A percentile compares a stretch with the other conserved stretches of the same genome.
Conservation (phyloP, 192 early-diverging fungal species). For the Jimgerdemannia flammicorona region DNA sequence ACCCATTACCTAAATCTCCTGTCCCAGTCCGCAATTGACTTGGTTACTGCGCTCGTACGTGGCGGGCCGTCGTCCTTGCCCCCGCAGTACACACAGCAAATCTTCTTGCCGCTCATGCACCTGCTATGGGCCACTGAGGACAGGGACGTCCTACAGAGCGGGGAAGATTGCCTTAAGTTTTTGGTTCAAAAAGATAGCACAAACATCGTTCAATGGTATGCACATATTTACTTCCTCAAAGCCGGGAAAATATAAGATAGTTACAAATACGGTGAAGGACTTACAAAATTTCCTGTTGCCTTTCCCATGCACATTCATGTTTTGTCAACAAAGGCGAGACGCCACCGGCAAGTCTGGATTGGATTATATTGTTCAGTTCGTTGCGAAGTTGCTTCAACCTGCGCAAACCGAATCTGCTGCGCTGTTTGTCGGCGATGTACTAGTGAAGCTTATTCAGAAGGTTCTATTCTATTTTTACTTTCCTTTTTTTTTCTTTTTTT, state of each 20-base stretch:
- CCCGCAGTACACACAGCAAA: slow-evolving; percentile 57
- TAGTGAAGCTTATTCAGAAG: slow-evolving; percentile 83
- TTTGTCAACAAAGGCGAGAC: slow-evolving; percentile 29
- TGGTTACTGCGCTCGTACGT: slow-evolving; percentile 69
- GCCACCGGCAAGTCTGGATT: slow-evolving; percentile 60
- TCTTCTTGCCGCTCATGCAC: slow-evolving; percentile 82
- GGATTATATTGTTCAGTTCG: slow-evolving; percentile 75
- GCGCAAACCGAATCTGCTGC: slow-evolving; percentile 73
- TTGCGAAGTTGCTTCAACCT: slow-evolving; percentile 77
- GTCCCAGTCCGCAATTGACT: slow-evolving; percentile 62
- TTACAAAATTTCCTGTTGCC: background rate
- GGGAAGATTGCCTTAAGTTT: slow-evolving; percentile 77
- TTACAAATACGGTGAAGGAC: background rate
- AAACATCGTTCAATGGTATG: slow-evolving; percentile 74
- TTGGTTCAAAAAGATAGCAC: slow-evolving; percentile 76
- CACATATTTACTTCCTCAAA: background rate
- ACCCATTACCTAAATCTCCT: background rate
- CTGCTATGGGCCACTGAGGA: slow-evolving; percentile 68
- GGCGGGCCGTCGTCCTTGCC: slow-evolving; percentile 74
- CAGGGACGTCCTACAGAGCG: slow-evolving; percentile 81
- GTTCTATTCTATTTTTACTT: slow-evolving; percentile 13
- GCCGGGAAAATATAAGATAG: background rate
- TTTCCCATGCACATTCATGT: background rate
- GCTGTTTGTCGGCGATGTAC: slow-evolving; percentile 88
- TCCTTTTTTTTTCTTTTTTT: background rate